Evolutionary conservation across 2,329 filamentous ascomycete species (phyloP), one percentile per base, ranked within the genome.

Genomic region (Fusarium haematococcum): DNA sequence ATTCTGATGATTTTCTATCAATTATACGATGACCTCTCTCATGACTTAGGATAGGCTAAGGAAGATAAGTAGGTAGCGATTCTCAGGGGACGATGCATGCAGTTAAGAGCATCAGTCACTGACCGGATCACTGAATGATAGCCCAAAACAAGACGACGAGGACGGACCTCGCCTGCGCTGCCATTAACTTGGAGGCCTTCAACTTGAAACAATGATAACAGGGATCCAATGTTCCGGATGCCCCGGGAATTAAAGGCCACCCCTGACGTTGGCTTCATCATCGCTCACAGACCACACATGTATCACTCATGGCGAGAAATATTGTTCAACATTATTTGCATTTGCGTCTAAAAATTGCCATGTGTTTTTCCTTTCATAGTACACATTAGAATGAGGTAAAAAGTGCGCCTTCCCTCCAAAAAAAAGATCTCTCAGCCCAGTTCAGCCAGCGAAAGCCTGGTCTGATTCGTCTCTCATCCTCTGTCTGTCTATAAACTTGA

Each of bases 331-430:
- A 77, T 67, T 71, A 69, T 75, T 73, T 73, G 72, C 70, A 64
- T 74, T 59, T 73, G 63, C 59, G 67, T 75, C 76, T 75, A 77
- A 75, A 70, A 67, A 72, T 65, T 76, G 65, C 73, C 73, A 74
- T 78, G 69, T 77, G 66, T 73, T 73, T 63, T 70, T 75, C 69
- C 74, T 71, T 73, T 78, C 76, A 70, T 78, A 78, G 75, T 78
- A 78, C 76, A 78, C 76, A 78, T 78, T 78, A 78, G 61, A 70
- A 76, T n/a, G 73, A 48, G 73, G 61, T 64, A 65, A 66, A 68
- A 48, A 69, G 57, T 70, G 71, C 73, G 72, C 63, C 63, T 35
- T 48, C 75, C 68, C 23, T 48, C 54, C 54, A 63, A 54, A 63
- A 56, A 20, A 20, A 52, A 74, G 63, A 63, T 20, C 65, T 64